Evolutionary conservation across 2,329 filamentous ascomycete genomes (phyloP).

Genomic region (Beauveria asiatica): DNA sequence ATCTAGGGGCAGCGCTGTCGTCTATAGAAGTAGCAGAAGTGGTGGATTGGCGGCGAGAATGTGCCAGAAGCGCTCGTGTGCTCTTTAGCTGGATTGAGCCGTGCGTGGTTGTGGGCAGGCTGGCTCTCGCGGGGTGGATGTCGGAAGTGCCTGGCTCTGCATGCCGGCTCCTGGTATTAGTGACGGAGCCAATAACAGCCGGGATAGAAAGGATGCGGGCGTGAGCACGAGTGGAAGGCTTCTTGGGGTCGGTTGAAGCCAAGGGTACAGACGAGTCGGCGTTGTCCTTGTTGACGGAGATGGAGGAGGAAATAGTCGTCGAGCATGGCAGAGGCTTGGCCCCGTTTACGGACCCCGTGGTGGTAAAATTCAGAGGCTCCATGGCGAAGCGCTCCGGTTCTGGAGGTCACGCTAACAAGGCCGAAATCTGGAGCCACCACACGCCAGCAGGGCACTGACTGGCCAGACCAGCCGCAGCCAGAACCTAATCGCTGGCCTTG

Average conservation of each 20-base stretch:
- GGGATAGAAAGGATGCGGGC: slow-evolving; percentile 38
- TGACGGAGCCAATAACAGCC: slow-evolving; percentile 24
- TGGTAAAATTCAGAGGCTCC: slow-evolving; percentile 19
- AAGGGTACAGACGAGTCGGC: background rate
- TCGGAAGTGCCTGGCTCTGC: slow-evolving; percentile 52
- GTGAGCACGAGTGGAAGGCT: slow-evolving; percentile 14
- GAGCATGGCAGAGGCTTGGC: slow-evolving; percentile 12
- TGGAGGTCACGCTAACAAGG: slow-evolving; percentile 7
- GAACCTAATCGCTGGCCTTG: background rate
- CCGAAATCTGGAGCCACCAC: slow-evolving; percentile 10
- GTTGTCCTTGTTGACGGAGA: background rate
- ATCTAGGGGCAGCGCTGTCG: background rate
- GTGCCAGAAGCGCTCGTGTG: slow-evolving; percentile 12
- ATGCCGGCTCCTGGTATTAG: slow-evolving; percentile 47
- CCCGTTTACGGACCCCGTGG: slow-evolving; percentile 17
- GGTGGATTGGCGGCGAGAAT: slow-evolving; percentile 5
- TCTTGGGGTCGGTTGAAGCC: background rate
- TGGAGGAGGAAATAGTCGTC: slow-evolving; percentile 2
- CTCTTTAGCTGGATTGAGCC: slow-evolving; percentile 10
- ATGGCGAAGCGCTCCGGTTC: slow-evolving; percentile 12
- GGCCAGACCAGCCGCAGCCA: slow-evolving; percentile 6
- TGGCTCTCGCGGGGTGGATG: slow-evolving; percentile 49
- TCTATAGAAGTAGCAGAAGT: slow-evolving; percentile 1
- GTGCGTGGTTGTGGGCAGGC: slow-evolving; percentile 46
- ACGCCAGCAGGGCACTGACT: slow-evolving; percentile 3